phyloP scores from a whole-genome alignment of 208 protist species.

The Trypanosoma melophagium region DNA sequence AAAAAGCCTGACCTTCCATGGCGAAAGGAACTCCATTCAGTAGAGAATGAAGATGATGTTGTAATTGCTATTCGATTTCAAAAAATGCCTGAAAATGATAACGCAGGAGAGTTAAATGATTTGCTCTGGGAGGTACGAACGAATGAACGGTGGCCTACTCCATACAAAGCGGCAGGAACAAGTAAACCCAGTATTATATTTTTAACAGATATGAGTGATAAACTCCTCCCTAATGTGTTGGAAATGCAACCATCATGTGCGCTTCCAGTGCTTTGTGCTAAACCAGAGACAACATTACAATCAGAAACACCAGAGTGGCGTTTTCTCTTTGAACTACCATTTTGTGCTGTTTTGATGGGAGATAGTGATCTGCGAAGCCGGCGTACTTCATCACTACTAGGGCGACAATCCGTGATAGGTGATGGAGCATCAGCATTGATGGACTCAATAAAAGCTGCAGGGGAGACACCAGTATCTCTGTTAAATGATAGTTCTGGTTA shows the following conservation, averaged over 20 bases:
- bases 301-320: not conserved
- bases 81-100: not conserved
- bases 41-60: constrained; percentile 22
- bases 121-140: constrained; percentile 23
- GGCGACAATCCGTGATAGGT: not conserved
- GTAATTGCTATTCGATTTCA: constrained; percentile 49
- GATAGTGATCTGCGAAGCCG: not conserved
- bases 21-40: constrained; percentile 12
- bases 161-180: not conserved
- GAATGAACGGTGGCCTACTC: constrained; percentile 2
- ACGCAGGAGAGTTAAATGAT: not conserved
- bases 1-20: constrained; percentile 13
- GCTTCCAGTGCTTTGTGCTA: constrained; percentile 9
- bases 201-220: not conserved
- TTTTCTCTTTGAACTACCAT: constrained; percentile 21
- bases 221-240: not conserved
- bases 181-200: constrained; percentile 13
- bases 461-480: not conserved
- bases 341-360: constrained; percentile 13
- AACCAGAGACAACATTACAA: no score
- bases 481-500: constrained; percentile 24
- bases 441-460: not conserved
- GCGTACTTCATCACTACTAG: not conserved
- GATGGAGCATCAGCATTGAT: not conserved
- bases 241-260: constrained; percentile 10